Conservation (phyloP, 768 basidiomycete genomes). For the Tylopilus rubrobrunneus region DNA sequence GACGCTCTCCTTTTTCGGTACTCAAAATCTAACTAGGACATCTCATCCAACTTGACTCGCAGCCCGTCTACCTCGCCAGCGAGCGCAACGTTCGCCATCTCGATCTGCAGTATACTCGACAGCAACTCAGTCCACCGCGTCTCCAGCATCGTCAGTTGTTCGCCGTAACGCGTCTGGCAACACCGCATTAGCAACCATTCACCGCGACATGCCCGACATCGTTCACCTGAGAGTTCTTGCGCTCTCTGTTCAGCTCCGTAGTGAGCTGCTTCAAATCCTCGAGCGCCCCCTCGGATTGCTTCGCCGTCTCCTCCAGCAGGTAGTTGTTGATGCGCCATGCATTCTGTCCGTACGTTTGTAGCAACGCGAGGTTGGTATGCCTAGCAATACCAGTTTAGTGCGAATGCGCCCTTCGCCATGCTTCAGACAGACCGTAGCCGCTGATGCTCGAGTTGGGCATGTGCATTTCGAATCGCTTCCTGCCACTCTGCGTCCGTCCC, state of each 20-base stretch:
- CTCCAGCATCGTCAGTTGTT: slow-evolving; percentile 78
- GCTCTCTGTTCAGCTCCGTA: slow-evolving; percentile 81
- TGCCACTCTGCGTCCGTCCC: slow-evolving; percentile 77
- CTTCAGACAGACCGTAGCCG: slow-evolving; percentile 55
- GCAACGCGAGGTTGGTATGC: slow-evolving; percentile 74
- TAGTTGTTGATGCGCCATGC: slow-evolving; percentile 93
- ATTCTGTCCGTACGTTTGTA: slow-evolving; percentile 86
- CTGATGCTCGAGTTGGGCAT: slow-evolving; percentile 83
- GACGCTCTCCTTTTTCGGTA: slow-evolving; percentile 27
- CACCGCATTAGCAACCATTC: neutral
- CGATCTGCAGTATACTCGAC: slow-evolving; percentile 86
- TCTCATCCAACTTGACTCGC: slow-evolving; percentile 56
- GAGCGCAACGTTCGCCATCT: slow-evolving; percentile 89
- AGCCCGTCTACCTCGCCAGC: slow-evolving; percentile 74
- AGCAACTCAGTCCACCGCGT: slow-evolving; percentile 92
- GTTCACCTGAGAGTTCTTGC: slow-evolving; percentile 79
- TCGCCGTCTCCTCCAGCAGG: slow-evolving; percentile 71
- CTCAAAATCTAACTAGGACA: slow-evolving; percentile 29
- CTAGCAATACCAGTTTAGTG: slow-evolving; percentile 37
- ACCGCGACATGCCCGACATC: neutral
- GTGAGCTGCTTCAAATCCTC: slow-evolving; percentile 77
- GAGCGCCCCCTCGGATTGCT: slow-evolving; percentile 64
- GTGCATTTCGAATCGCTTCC: slow-evolving; percentile 68
- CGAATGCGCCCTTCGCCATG: neutral
- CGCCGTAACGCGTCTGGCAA: slow-evolving; percentile 67